A percentile compares a stretch with the other conserved stretches of the same genome.
These are phyloP conservation scores for Ustilago vetiveriae DNA, from an alignment of 1,284 basidiomycete genomes.

Conservation along the genomic window DNA sequence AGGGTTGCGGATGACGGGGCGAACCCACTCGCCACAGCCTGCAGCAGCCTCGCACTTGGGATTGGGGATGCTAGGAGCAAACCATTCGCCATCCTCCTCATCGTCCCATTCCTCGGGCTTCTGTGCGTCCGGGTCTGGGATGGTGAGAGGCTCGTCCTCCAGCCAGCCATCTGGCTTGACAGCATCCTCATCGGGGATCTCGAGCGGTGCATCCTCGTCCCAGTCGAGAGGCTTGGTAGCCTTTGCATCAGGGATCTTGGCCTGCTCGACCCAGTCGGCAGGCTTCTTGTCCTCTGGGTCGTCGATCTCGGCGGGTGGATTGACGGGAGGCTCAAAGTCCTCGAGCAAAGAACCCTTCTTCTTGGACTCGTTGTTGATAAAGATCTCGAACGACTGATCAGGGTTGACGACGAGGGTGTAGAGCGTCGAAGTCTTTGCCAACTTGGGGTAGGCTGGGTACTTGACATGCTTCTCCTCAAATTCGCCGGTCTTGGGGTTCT, in stretches of 20 bases:
- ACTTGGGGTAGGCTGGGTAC: slow-evolving; percentile 78
- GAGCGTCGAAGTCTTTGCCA: slow-evolving; percentile 62
- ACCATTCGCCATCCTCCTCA: slow-evolving; percentile 99
- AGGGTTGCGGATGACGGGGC: slow-evolving; percentile 93
- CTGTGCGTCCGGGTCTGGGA: slow-evolving; percentile 91
- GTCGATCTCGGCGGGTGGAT: slow-evolving; percentile 90
- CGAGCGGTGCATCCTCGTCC: slow-evolving; percentile 63
- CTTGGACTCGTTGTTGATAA: slow-evolving; percentile 81
- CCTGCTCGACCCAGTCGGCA: slow-evolving; percentile 88
- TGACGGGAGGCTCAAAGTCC: slow-evolving; percentile 94
- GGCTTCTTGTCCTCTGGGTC: slow-evolving; percentile 93
- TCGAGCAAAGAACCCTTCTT: slow-evolving; percentile 84
- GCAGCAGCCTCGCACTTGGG: slow-evolving; percentile 85
- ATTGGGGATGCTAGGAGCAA: slow-evolving; percentile 80
- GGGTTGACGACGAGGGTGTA: slow-evolving; percentile 79
- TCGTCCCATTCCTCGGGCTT: slow-evolving; percentile 99
- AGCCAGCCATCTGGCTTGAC: slow-evolving; percentile 95
- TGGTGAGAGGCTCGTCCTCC: slow-evolving; percentile 81
- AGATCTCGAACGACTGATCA: slow-evolving; percentile 92
- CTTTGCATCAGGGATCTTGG: slow-evolving; percentile 83
- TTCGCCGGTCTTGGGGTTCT: slow-evolving; percentile 69
- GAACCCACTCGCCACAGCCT: slow-evolving; percentile 93
- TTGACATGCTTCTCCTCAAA: slow-evolving; percentile 96
- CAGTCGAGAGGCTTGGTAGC: slow-evolving; percentile 73
- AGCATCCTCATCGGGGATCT: slow-evolving; percentile 84